Evolutionary conservation across 768 basidiomycete species (phyloP).

Genomic region (Auricularia sp.): DNA sequence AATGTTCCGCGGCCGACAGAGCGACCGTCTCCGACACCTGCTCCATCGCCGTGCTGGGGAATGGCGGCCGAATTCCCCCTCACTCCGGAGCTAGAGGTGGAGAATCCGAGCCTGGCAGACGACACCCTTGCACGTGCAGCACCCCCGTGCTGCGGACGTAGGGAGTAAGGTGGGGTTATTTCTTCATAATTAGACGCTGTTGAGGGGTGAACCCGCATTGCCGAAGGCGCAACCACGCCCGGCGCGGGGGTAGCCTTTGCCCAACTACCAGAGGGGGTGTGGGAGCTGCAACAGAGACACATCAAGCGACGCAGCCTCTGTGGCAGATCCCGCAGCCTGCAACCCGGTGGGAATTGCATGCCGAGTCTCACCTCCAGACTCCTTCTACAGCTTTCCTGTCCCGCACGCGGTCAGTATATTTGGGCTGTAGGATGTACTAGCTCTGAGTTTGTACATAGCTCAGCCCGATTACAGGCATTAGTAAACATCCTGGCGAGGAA

Average conservation of each 20-base stretch:
- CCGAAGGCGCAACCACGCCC: neutral
- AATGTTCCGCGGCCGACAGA: neutral
- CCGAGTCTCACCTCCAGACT: neutral
- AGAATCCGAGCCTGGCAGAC: neutral
- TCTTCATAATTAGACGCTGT: too few species aligned
- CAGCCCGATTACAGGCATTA: too few species aligned
- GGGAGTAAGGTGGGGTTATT: neutral
- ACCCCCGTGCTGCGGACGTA: neutral
- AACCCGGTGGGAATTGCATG: too few species aligned
- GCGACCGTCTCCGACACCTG: neutral
- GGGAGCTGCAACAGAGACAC: neutral
- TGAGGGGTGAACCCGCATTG: neutral
- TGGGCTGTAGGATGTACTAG: too few species aligned
- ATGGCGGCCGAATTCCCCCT: neutral
- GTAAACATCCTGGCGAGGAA: too few species aligned
- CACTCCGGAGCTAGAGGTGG: neutral
- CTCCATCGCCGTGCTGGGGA: neutral
- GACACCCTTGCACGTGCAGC: neutral
- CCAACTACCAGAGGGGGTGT: too few species aligned
- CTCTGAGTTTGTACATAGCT: too few species aligned
- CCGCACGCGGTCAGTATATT: neutral
- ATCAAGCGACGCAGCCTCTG: neutral
- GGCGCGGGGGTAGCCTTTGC: neutral
- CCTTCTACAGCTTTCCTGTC: neutral
- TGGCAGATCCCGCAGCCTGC: neutral